Evolutionary conservation across 768 basidiomycete species (phyloP).

Genomic region (Lentinula sp.): DNA sequence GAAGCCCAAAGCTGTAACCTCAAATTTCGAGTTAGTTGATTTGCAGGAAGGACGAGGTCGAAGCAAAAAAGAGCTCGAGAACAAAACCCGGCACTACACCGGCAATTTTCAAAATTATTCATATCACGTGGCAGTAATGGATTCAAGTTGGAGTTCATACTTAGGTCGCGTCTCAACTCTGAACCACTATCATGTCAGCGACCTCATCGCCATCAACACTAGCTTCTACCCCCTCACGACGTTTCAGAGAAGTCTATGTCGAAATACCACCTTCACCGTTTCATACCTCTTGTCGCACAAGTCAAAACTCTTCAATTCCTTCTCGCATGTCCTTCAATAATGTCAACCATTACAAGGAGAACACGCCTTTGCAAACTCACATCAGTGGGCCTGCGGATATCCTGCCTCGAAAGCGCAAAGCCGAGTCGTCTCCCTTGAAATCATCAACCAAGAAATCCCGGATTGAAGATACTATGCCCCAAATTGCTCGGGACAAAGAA

Average conservation of each 20-base stretch:
- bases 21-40: not conserved
- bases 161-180: slow-evolving; percentile 1
- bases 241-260: slow-evolving; percentile 47
- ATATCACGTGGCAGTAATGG: not conserved
- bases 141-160: not conserved
- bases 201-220: slow-evolving; percentile 21
- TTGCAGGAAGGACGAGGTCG: not conserved
- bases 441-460: slow-evolving; percentile 38
- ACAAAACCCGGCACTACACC: not conserved
- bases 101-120: not conserved
- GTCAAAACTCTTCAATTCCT: not conserved
- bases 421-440: slow-evolving; percentile 2
- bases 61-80: not conserved
- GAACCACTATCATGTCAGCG: slow-evolving; percentile 23
- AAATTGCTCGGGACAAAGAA: slow-evolving; percentile 13
- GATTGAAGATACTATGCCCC: slow-evolving; percentile 13
- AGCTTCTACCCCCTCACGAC: slow-evolving; percentile 18
- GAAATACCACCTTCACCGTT: slow-evolving; percentile 51
- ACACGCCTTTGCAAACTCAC: slow-evolving; percentile 4
- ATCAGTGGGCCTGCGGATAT: not conserved
- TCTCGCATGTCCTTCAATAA: not conserved
- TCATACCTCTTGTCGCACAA: slow-evolving; percentile 14
- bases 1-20: not conserved
- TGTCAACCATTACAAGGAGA: slow-evolving; percentile 7
- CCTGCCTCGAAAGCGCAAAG: not conserved